Evolutionary conservation across 768 basidiomycete genomes (phyloP), one percentile per base, ranked within the genome.

Genomic region (Dacryopinax spathularia): DNA sequence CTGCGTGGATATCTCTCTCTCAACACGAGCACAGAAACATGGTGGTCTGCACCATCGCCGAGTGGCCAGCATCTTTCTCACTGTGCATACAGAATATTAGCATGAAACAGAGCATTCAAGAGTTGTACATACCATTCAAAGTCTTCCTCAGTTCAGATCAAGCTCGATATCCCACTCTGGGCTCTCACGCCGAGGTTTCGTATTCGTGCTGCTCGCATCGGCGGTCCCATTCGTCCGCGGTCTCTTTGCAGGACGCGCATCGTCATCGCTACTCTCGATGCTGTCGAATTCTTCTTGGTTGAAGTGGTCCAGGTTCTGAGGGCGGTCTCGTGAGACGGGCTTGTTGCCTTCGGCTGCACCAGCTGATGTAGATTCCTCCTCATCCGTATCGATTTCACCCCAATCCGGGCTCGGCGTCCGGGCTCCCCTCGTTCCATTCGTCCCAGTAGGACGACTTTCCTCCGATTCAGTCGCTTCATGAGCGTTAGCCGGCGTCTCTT

Each of bases 101-200:
- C n/a, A n/a, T n/a, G n/a, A n/a, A n/a, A n/a, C n/a, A n/a, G n/a
- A n/a, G n/a, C n/a, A n/a, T n/a, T n/a, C n/a, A n/a, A n/a, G n/a
- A n/a, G n/a, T n/a, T n/a, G n/a, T n/a, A n/a, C n/a, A n/a, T n/a
- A n/a, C n/a, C n/a, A n/a, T n/a, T n/a, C n/a, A n/a, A n/a, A n/a
- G n/a, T n/a, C n/a, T n/a, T n/a, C 36, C 25, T 29, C 20, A 56
- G 60, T 68, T 69, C 18, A 69, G 72, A 63, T 84, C 84, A 3
- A 81, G 76, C 67, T 88, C 88, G 63, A 88, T 85, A 69, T 88
- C 86, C 88, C 88, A 89, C 6, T 77, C 74, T 0, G 86, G 84
- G 69, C 85, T 87, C 3, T 77, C 75, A 60, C 78, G 76, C 56
- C 82, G 75, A 18, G 68, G 63, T 15, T 34, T 33, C 43, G 16